phyloP scores from a whole-genome alignment of 768 basidiomycete species.

The Boletus barrowsii region DNA sequence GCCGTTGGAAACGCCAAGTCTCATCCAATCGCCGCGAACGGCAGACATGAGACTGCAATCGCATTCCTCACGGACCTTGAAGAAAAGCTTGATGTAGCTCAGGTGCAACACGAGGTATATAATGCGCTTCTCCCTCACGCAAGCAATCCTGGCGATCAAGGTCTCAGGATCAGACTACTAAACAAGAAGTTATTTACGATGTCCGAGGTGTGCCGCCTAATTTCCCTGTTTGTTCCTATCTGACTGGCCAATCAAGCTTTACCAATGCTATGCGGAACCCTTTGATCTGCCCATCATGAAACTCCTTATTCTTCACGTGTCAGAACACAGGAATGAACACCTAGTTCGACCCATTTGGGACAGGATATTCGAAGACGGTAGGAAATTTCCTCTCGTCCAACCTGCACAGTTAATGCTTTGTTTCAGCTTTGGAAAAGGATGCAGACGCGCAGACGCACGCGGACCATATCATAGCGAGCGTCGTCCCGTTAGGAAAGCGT shows the following conservation, averaged over 20 bases:
- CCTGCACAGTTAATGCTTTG: conserved; percentile 2
- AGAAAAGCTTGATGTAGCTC: conserved; percentile 95
- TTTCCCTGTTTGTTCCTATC: conserved; percentile 6
- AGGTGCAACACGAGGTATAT: conserved; percentile 93
- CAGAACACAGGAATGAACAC: conserved; percentile 85
- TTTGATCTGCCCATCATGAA: conserved; percentile 82
- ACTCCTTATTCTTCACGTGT: conserved; percentile 88
- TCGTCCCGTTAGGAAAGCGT: conserved; percentile 73
- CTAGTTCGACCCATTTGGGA: conserved; percentile 87
- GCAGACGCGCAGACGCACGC: conserved; percentile 53
- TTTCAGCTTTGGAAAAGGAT: conserved; percentile 52
- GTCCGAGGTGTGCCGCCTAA: conserved; percentile 62
- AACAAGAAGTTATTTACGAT: conserved; percentile 68
- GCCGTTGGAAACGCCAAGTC: conserved; percentile 97
- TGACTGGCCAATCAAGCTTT: conserved; percentile 54
- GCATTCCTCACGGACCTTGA: conserved; percentile 93
- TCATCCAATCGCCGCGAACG: conserved; percentile 74
- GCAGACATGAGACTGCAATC: conserved; percentile 85
- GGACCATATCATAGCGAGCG: conserved; percentile 59
- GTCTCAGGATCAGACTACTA: conserved; percentile 58
- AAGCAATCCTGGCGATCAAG: conserved; percentile 58
- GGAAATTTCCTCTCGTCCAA: conserved; percentile 19
- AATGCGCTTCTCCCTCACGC: conserved; percentile 60
- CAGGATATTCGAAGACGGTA: conserved; percentile 79
- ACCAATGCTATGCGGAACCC: conserved; percentile 82